Percentiles rank a stretch among this genome's conserved stretches.
phyloP scores from a whole-genome alignment of 495 filamentous ascomycete genomes.

The Podospora tetraspora region DNA sequence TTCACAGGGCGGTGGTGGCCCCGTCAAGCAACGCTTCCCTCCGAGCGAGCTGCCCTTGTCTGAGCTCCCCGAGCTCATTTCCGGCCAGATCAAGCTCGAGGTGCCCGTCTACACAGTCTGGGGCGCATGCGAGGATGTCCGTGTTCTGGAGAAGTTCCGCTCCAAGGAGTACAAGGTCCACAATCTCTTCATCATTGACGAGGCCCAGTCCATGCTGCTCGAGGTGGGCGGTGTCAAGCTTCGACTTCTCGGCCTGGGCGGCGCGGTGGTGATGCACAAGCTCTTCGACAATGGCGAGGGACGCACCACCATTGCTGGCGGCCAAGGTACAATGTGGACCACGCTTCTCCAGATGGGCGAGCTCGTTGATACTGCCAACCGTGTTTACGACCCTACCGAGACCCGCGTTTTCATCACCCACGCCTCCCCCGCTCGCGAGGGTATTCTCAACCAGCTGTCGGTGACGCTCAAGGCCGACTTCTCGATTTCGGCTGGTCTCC shows the following conservation, averaged over 20 bases:
- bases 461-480: slow-evolving; percentile 98
- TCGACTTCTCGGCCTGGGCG: slow-evolving; percentile 86
- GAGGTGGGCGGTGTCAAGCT: slow-evolving; percentile 96
- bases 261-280: slow-evolving; percentile 99
- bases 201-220: slow-evolving; percentile 88
- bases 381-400: slow-evolving; percentile 96
- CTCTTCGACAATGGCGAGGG: slow-evolving; percentile 99
- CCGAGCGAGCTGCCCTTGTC: slow-evolving; percentile 85
- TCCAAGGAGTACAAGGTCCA: slow-evolving; percentile 97
- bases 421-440: slow-evolving; percentile 93
- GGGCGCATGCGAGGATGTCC: slow-evolving; percentile 98
- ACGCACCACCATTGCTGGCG: slow-evolving; percentile 94
- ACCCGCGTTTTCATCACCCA: slow-evolving; percentile 98
- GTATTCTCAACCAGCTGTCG: slow-evolving; percentile 94
- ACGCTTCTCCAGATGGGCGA: slow-evolving; percentile 98
- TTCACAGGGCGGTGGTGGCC: slow-evolving; percentile 48
- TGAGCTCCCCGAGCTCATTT: slow-evolving; percentile 86
- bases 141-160: slow-evolving; percentile 95
- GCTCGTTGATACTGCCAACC: slow-evolving; percentile 93
- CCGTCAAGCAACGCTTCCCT: slow-evolving; percentile 75
- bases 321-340: slow-evolving; percentile 99
- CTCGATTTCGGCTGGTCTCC: slow-evolving; percentile 92
- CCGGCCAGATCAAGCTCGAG: slow-evolving; percentile 80
- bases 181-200: slow-evolving; percentile 97
- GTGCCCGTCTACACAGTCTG: slow-evolving; percentile 98